Conservation (phyloP, 2,329 filamentous ascomycete species). For the Zymoseptoria ardabiliae region DNA sequence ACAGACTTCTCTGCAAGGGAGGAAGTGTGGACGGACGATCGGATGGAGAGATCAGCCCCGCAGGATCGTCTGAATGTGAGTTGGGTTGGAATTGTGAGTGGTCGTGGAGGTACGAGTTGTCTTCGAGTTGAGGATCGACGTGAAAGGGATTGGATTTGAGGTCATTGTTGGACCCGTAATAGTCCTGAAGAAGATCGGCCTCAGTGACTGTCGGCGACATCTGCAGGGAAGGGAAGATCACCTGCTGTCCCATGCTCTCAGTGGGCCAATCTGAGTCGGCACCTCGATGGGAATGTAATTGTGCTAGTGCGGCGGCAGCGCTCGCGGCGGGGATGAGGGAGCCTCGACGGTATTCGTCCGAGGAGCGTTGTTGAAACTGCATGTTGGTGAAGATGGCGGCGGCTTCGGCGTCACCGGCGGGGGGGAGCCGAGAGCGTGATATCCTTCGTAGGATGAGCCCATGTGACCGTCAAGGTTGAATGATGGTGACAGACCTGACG, state of each 20-base stretch:
- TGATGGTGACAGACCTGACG: conserved; percentile 32
- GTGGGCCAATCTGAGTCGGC: conserved; percentile 70
- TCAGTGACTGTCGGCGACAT: conserved; percentile 31
- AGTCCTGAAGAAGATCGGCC: conserved; percentile 33
- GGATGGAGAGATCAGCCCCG: conserved; percentile 75
- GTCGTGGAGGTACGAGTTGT: conserved; percentile 42
- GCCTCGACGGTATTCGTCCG: conserved; percentile 61
- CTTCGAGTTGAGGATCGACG: conserved; percentile 49
- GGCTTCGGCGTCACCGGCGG: conserved; percentile 53
- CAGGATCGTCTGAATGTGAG: conserved; percentile 42
- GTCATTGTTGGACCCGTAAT: conserved; percentile 36
- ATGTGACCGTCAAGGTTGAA: conserved; percentile 27
- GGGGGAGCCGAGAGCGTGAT: conserved; percentile 26
- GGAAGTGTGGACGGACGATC: conserved; percentile 83
- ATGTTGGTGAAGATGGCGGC: conserved; percentile 49
- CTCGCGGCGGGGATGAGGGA: conserved; percentile 61
- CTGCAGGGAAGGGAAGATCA: conserved; percentile 28
- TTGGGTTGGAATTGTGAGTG: conserved; percentile 41
- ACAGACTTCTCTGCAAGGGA: conserved; percentile 65
- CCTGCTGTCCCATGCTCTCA: conserved; percentile 25
- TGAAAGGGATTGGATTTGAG: conserved; percentile 25
- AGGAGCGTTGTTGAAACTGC: conserved; percentile 51
- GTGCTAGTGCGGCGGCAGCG: conserved; percentile 78
- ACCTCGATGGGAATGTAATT: conserved; percentile 67
- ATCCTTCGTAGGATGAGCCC: conserved; percentile 31